A percentile compares a stretch with the other conserved stretches of the same genome.
phyloP scores from a whole-genome alignment of 2,329 filamentous ascomycete species.

The Xylaria sp. region DNA sequence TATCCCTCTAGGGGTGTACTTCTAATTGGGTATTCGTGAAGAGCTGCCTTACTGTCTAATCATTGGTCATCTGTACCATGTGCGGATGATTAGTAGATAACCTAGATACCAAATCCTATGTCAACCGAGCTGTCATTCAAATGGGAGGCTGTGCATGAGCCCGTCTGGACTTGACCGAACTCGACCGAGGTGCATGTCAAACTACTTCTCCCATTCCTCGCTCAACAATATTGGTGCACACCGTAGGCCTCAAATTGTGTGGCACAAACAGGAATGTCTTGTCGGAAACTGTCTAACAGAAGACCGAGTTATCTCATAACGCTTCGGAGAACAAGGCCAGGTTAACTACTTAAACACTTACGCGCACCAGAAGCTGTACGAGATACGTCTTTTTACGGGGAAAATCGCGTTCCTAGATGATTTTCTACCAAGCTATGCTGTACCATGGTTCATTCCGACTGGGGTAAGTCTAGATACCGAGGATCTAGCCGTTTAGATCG shows the following conservation, averaged over 20 bases:
- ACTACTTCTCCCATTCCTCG: background rate
- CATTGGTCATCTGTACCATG: background rate
- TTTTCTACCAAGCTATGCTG: conserved; percentile 7
- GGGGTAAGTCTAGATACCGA: conserved; percentile 21
- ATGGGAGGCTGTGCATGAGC: background rate
- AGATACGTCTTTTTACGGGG: background rate
- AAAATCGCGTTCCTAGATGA: background rate
- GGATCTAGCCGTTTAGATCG: conserved; percentile 23
- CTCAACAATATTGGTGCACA: background rate
- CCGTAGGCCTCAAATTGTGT: background rate
- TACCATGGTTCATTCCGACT: conserved; percentile 7
- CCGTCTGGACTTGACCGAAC: background rate
- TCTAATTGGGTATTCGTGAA: too few relatives aligned
- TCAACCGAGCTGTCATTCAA: background rate
- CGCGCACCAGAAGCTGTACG: too few relatives aligned
- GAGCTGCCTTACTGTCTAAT: background rate
- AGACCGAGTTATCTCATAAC: background rate
- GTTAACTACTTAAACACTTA: background rate
- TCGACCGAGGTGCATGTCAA: background rate
- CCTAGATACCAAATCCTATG: too few relatives aligned
- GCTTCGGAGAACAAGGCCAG: background rate
- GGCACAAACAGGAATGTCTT: background rate
- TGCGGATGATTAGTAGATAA: background rate
- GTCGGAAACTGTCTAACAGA: background rate
- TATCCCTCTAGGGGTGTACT: background rate